A percentile compares a stretch with the other conserved stretches of the same genome.
Conservation (phyloP, 345 rosid species). For the Lagerstroemia speciosa region DNA sequence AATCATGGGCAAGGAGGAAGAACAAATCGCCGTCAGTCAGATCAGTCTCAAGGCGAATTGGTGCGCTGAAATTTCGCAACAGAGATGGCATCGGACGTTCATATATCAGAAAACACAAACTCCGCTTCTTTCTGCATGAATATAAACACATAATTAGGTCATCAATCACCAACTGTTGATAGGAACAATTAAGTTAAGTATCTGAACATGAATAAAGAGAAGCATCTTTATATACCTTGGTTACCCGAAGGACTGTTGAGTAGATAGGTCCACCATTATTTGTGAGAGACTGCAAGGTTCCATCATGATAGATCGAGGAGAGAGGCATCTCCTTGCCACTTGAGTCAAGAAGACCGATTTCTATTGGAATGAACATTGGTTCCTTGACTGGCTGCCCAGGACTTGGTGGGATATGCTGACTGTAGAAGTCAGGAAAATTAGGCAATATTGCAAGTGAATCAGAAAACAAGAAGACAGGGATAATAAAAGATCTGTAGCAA, state of each 20-base stretch:
- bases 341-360: constrained; percentile 64
- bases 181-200: too few relatives aligned
- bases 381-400: constrained; percentile 91
- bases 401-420: constrained; percentile 83
- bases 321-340: constrained; percentile 77
- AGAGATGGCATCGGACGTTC: constrained; percentile 88
- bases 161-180: not conserved
- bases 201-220: too few relatives aligned
- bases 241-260: constrained; percentile 68
- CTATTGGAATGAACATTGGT: constrained; percentile 84
- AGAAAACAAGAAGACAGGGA: constrained; percentile 1
- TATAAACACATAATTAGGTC: not conserved
- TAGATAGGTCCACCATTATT: constrained; percentile 33
- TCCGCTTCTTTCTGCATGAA: constrained; percentile 82
- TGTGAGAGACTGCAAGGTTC: constrained; percentile 40
- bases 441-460: not conserved
- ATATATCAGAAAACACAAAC: constrained; percentile 59
- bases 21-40: constrained; percentile 63
- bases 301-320: constrained; percentile 59
- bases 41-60: constrained; percentile 82
- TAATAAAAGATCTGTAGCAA: not conserved
- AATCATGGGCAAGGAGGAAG: constrained; percentile 94
- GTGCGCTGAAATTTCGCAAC: constrained; percentile 86
- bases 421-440: constrained; percentile 19
- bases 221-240: constrained; percentile 40